These are phyloP conservation scores for Talaromyces sp. DNA, from an alignment of 2,329 filamentous ascomycete species.

Conservation along the genomic window DNA sequence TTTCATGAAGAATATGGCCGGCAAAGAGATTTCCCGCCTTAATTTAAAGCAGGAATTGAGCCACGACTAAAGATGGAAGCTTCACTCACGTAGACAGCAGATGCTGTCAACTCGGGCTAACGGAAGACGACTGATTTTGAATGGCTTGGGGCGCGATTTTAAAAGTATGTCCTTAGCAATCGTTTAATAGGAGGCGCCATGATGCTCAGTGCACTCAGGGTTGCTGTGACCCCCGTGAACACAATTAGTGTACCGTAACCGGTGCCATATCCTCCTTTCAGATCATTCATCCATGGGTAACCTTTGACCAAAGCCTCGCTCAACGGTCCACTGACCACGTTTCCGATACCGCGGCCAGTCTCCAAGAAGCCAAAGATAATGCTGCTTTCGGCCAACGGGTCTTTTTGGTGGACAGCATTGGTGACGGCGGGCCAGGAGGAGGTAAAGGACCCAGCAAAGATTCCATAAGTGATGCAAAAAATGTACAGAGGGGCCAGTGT, in stretches of 20 bases:
- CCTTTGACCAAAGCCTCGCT: constrained; percentile 37
- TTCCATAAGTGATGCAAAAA: constrained; percentile 40
- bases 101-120: neutral
- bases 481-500: constrained; percentile 35
- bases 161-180: neutral
- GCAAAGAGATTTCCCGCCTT: neutral
- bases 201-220: constrained; percentile 21
- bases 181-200: constrained; percentile 10
- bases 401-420: constrained; percentile 33
- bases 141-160: neutral
- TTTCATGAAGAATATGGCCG: neutral
- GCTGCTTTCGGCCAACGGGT: constrained; percentile 36
- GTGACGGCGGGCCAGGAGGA: constrained; percentile 42
- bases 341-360: constrained; percentile 47
- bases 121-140: neutral
- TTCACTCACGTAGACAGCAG: neutral
- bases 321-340: constrained; percentile 46
- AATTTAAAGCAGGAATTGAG: neutral
- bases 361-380: constrained; percentile 45
- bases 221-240: constrained; percentile 21
- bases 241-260: constrained; percentile 23
- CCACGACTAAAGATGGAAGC: neutral
- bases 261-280: constrained; percentile 20
- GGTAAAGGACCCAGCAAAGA: constrained; percentile 41
- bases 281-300: constrained; percentile 15